Base-by-base conservation (phyloP, 768 basidiomycete genomes). In the Tulasnella sp. region DNA sequence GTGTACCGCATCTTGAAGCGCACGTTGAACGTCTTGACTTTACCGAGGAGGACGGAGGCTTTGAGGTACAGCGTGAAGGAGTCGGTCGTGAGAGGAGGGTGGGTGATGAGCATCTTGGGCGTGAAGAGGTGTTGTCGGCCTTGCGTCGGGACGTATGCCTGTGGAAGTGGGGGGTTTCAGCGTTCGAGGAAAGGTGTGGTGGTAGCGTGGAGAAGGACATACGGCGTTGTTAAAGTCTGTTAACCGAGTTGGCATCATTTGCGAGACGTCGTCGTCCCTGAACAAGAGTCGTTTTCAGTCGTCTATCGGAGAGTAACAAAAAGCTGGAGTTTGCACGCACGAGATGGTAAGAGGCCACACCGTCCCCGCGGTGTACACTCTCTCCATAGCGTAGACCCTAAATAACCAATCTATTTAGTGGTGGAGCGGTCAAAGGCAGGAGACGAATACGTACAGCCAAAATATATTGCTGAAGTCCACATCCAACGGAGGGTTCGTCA, bases 11-110 rank as follows among this genome's bases (percentile, higher is more conserved):
- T 63, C 19, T 42, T 41, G 41, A 66, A 62, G 17, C 67, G 71
- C 12, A 40, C 22, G 40, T 74, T 74, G 73, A 74, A 74, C 22
- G 47, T 67, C 44, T 63, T 70, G 39, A 74, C 73, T 26, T 62
- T 62, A 2, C 63, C 37, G 35, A 74, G 34, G 12, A 74, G 42
- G 34, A 62, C n/a, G 2, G 62, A 41, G 0, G 74, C 64, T 47
- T 74, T 74, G 63, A 74, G n/a, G 62, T 74, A 73, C 19, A 74
- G 47, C 5, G 74, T 68, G 65, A 74, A 74, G 5, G 73, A 52
- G 37, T 74, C 74, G 19, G 74, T 74, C 12, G 47, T 34, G 19
- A 29, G 36, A 19, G 34, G 3, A 2, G 73, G 74, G 36, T 74
- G 74, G 62, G 36, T 62, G 34, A 59, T 66, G 6, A 74, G 59